Evolutionary conservation across 2,329 filamentous ascomycete species (phyloP).

Genomic region (Botrytis squamosa): DNA sequence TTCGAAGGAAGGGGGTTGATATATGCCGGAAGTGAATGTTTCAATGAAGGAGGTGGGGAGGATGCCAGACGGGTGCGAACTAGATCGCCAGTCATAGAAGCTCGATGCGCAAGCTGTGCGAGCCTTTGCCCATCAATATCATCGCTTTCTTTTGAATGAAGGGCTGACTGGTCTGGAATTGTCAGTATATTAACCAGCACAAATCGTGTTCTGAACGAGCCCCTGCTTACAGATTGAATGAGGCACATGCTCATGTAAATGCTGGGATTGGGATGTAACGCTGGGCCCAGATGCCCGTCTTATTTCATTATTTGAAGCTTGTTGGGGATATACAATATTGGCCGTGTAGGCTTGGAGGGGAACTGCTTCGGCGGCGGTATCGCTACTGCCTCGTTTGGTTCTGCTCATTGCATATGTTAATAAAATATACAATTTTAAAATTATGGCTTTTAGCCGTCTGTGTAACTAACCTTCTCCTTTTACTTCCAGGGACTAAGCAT

Average conservation of each 20-base stretch:
- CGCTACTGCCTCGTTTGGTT: background rate
- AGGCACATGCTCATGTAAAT: conserved; percentile 30
- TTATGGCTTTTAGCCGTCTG: background rate
- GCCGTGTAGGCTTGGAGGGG: background rate
- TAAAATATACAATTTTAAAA: background rate
- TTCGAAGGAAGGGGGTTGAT: conserved; percentile 76
- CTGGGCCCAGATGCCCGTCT: conserved; percentile 10
- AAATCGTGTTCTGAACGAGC: background rate
- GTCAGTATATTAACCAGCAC: conserved; percentile 15
- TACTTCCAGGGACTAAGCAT: conserved; percentile 59
- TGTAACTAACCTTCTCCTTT: conserved; percentile 57
- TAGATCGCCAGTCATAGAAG: conserved; percentile 35
- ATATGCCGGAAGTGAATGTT: conserved; percentile 56
- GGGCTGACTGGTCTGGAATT: conserved; percentile 33
- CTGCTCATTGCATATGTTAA: background rate
- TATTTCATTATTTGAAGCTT: conserved; percentile 31
- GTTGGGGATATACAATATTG: conserved; percentile 30
- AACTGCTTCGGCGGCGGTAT: background rate
- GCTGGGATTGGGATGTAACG: background rate
- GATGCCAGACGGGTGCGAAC: conserved; percentile 30
- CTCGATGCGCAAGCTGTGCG: conserved; percentile 29
- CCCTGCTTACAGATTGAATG: conserved; percentile 38
- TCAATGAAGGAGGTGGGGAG: conserved; percentile 27
- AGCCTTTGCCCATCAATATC: conserved; percentile 22
- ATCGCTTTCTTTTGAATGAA: conserved; percentile 27